These are phyloP conservation scores for Rhizophagus prolifer DNA, from an alignment of 192 early-diverging fungal genomes.

Conservation along the genomic window DNA sequence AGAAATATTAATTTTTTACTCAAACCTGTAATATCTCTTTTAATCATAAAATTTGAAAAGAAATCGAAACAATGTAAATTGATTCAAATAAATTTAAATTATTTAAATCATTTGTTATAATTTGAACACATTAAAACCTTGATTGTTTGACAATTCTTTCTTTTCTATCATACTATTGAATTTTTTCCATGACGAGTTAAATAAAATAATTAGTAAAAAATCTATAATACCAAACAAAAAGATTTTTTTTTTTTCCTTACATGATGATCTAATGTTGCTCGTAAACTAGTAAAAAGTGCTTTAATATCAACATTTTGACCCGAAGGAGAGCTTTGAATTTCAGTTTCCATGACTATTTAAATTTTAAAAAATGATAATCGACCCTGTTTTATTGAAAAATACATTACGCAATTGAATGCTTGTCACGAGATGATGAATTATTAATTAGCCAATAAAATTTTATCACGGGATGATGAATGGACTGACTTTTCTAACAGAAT, in stretches of 20 bases:
- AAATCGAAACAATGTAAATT: background rate
- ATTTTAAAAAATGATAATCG: no score
- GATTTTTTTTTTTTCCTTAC: background rate
- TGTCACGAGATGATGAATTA: no score
- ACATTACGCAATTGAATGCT: no score
- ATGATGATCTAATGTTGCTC: slow-evolving; percentile 1
- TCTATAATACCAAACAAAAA: no score
- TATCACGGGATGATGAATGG: no score
- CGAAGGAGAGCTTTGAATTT: no score
- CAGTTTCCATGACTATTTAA: no score
- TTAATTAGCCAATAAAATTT: no score
- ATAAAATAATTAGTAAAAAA: background rate
- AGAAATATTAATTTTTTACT: slow-evolving; percentile 44
- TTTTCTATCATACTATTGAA: slow-evolving; percentile 38
- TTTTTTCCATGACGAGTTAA: no score
- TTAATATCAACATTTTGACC: no score
- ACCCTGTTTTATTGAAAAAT: no score
- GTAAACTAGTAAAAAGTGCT: background rate
- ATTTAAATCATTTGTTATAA: background rate
- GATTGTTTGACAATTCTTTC: slow-evolving; percentile 43
- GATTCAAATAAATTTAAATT: background rate
- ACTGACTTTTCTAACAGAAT: no score
- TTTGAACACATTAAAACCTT: background rate
- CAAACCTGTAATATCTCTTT: slow-evolving; percentile 44
- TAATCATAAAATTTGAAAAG: background rate